These are phyloP conservation scores for Aspergillus carlsbadensis DNA, from an alignment of 495 filamentous ascomycete genomes.

Conservation along the genomic window DNA sequence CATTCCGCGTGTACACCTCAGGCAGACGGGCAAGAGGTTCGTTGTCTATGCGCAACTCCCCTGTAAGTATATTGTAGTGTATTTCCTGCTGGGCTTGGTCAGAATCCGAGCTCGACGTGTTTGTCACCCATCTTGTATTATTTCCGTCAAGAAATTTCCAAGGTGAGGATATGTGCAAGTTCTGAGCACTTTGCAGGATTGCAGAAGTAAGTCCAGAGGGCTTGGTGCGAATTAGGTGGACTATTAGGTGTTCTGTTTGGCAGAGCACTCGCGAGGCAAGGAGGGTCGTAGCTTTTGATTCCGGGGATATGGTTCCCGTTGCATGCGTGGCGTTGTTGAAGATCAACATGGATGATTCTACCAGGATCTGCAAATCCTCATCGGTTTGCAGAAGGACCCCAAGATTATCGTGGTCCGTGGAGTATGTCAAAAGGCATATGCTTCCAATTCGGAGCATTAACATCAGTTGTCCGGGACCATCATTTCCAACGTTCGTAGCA, in stretches of 20 bases:
- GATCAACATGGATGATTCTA: conserved; percentile 31
- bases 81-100: conserved; percentile 2
- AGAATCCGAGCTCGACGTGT: neutral
- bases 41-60: conserved; percentile 20
- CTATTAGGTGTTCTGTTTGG: conserved; percentile 1
- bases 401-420: conserved; percentile 28
- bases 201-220: conserved; percentile 13
- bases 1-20: conserved; percentile 38
- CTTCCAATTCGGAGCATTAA: conserved; percentile 24
- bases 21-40: conserved; percentile 40
- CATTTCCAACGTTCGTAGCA: neutral
- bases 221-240: conserved; percentile 6
- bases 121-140: conserved; percentile 9
- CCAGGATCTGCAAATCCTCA: conserved; percentile 30
- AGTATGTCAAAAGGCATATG: conserved; percentile 36
- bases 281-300: neutral
- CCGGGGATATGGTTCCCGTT: neutral
- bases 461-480: conserved; percentile 19
- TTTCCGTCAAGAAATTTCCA: conserved; percentile 8
- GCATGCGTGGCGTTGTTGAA: conserved; percentile 24
- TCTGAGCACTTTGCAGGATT: conserved; percentile 9
- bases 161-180: neutral
- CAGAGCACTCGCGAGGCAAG: conserved; percentile 7
- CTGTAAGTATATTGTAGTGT: conserved; percentile 13
- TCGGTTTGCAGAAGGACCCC: conserved; percentile 17